Evolutionary conservation across 345 rosid species (phyloP).

Genomic region (Aquilaria yunnanensis): DNA sequence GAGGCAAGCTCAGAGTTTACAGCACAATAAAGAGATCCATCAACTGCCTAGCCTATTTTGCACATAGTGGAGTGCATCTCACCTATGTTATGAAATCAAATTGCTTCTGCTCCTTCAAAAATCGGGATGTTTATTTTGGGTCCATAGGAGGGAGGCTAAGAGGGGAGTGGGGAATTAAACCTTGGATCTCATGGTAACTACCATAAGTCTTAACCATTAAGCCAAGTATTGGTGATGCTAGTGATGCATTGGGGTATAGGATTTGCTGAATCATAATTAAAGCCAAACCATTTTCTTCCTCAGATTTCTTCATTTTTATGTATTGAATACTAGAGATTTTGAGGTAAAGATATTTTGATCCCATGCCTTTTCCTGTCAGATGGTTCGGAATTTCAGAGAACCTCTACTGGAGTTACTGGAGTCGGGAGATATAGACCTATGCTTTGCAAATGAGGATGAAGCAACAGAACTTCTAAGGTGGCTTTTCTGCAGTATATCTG

Average conservation of each 20-base stretch:
- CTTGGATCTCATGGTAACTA: too few relatives aligned
- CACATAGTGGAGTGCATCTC: too few relatives aligned
- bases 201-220: background rate
- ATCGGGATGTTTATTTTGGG: background rate
- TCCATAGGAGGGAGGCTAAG: too few relatives aligned
- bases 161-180: background rate
- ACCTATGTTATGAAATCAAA: too few relatives aligned
- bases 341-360: constrained; percentile 9
- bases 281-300: background rate
- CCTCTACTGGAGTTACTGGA: constrained; percentile 61
- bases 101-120: too few relatives aligned
- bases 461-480: constrained; percentile 72
- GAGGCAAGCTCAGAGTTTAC: too few relatives aligned
- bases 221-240: too few relatives aligned
- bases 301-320: background rate
- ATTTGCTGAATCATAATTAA: too few relatives aligned
- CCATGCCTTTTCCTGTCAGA: constrained; percentile 33
- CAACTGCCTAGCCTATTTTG: too few relatives aligned
- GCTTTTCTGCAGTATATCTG: background rate
- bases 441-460: constrained; percentile 94
- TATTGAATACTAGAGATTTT: background rate
- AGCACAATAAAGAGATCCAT: too few relatives aligned
- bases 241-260: too few relatives aligned
- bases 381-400: constrained; percentile 62
- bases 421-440: constrained; percentile 76